Base-by-base conservation (phyloP, 108 stramenopile genomes). In the Fragilariopsis cylindrus region DNA sequence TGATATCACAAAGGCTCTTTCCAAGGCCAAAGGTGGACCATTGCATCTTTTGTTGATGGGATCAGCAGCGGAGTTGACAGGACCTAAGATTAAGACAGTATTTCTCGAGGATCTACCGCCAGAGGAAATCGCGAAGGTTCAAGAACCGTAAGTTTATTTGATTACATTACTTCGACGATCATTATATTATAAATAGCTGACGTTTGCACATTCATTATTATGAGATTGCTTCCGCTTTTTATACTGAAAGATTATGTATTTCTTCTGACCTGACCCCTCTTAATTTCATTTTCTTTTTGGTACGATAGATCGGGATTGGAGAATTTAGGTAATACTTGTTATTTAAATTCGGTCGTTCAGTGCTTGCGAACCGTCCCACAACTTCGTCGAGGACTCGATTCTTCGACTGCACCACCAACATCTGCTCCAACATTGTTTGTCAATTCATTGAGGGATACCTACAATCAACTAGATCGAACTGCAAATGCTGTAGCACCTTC, bases 291-390 rank as follows among this genome's bases (percentile, higher is more conserved):
- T 44, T 8, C 16, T 4, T 44, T 43, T 30, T 30, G 30, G 30
- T 30, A 30, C 30, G 30, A 4, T 5, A 63, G 62, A 4, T 85
- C 96, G 45, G 99, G 99, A 45, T 83, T 99, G 48, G 82, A 87
- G 72, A 99, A 99, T 79, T 70, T 99, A 56, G 98, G 98, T 52
- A 99, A 99, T 82, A 99, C 98, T 3, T 99, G 99, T 78, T 99
- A 99, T 78, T 78, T 99, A 78, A 99, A 99, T 81, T 89, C 93
- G 48, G 98, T 98, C n/a, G 76, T 96, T 13, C 98, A 96, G 76
- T 98, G 97, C 77, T 84, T 99, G 41, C 93, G 97, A 8, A 80
- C 82, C 42, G 84, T 97, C 45, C 93, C 93, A 16, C 90, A 89
- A 57, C 78, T 99, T 44, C 91, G 99, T 30, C 60, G 88, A 30